Base-by-base conservation (phyloP, 164 flowering plant genomes). In the Umbellularia californica region DNA sequence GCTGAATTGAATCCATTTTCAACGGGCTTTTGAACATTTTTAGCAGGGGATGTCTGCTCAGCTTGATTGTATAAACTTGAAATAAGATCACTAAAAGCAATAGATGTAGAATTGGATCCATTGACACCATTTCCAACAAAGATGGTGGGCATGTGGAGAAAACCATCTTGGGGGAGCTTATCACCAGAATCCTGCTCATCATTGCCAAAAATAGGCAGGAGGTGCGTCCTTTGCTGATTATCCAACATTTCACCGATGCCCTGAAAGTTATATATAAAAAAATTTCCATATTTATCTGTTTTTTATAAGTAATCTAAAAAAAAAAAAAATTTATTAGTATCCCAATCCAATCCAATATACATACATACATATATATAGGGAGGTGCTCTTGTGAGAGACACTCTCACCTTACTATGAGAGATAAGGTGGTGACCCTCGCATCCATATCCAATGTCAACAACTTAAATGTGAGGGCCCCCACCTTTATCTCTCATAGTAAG, bases 191-290 rank as follows among this genome's bases (percentile, higher is more conserved):
- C 89, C 69, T 71, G 72, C 28, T 82, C 77, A 22, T 66, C 85
- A 67, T 81, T 84, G 62, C 89, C 80, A 81, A 87, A 89, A 69
- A 82, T 70, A 50, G 91, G 82, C 33, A 85, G 73, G 1, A 88
- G 82, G 70, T 85, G 74, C 5, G 85, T 80, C 73, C 81, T 84
- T 50, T 76, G 79, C 52, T 78, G 74, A 76, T 76, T 73, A 58
- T 67, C 78, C 11, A 58, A 58, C 50, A 12, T 25, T 24, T 50
- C 27, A n/a, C 27, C 20, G n/a, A 28, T 28, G n/a, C 55, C 70
- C 76, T 73, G 76, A 28, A 17, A 33, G 33, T 67, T 17, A 67
- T 33, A 67, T 33, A 13, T 14, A 55, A 15, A 20, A 5, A 55
- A 3, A 30, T 1, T 24, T 55, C 17, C 17, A 55, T 55, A 55